Conservation (phyloP, 1,284 basidiomycete species). For the Boletus semigastroideus region DNA sequence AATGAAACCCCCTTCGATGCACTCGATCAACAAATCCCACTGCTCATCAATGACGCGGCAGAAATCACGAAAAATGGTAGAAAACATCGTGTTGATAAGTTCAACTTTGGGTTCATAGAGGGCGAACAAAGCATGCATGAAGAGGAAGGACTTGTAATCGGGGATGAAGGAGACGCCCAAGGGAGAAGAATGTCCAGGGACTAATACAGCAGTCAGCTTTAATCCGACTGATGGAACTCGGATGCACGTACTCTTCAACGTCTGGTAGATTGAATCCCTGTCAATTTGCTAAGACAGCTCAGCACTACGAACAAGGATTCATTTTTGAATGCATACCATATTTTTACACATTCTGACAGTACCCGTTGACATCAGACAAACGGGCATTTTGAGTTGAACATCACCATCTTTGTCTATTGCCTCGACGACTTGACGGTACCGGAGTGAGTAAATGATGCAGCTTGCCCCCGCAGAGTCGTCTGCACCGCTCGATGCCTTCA, state of each 20-base stretch:
- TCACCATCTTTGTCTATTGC: slow-evolving; percentile 12
- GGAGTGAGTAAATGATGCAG: slow-evolving; percentile 24
- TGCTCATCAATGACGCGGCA: slow-evolving; percentile 16
- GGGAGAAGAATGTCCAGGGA: slow-evolving; percentile 23
- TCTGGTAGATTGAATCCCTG: slow-evolving; percentile 13
- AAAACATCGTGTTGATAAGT: slow-evolving; percentile 27
- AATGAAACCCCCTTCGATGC: slow-evolving; percentile 18
- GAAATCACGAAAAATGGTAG: slow-evolving; percentile 22
- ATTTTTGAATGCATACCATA: slow-evolving; percentile 13
- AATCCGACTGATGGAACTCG: neutral
- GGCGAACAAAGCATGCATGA: slow-evolving; percentile 26
- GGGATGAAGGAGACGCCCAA: slow-evolving; percentile 21
- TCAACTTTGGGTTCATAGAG: slow-evolving; percentile 22
- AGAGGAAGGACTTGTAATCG: slow-evolving; percentile 26
- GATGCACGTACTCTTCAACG: slow-evolving; percentile 10
- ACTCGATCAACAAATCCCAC: slow-evolving; percentile 23
- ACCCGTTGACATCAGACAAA: slow-evolving; percentile 26
- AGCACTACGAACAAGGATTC: neutral
- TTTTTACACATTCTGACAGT: slow-evolving; percentile 22
- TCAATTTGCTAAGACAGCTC: slow-evolving; percentile 15
- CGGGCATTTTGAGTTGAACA: slow-evolving; percentile 14
- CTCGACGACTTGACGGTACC: slow-evolving; percentile 16
- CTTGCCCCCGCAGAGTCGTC: slow-evolving; percentile 15
- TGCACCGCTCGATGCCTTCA: slow-evolving; percentile 16
- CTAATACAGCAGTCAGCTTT: slow-evolving; percentile 4